Evolutionary conservation across 2,329 filamentous ascomycete genomes (phyloP).

Genomic region (Sclerotinia nivalis): DNA sequence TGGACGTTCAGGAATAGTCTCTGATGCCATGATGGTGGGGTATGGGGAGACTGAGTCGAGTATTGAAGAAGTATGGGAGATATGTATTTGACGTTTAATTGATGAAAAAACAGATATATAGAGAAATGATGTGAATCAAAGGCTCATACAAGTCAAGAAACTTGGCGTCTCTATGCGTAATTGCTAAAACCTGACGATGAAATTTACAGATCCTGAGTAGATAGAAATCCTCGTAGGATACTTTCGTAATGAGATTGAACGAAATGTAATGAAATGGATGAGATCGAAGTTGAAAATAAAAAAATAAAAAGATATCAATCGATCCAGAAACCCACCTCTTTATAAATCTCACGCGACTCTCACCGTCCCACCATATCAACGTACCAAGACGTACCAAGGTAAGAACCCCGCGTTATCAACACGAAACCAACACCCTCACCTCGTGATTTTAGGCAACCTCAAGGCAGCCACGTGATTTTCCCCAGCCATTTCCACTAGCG

Average conservation of each 20-base stretch:
- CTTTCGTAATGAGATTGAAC: too few species aligned
- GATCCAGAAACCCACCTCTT: background rate
- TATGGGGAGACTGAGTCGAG: background rate
- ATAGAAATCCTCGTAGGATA: background rate
- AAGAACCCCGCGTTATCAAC: background rate
- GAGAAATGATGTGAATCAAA: background rate
- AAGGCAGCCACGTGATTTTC: constrained; percentile 10
- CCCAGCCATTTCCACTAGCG: background rate
- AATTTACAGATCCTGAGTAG: background rate
- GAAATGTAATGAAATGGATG: too few species aligned
- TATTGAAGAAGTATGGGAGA: background rate
- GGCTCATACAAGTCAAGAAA: background rate
- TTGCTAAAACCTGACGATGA: background rate
- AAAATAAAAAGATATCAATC: background rate
- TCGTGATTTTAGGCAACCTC: constrained; percentile 16
- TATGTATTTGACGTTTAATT: background rate
- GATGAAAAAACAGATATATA: background rate
- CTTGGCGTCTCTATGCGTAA: background rate
- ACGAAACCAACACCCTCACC: constrained; percentile 6
- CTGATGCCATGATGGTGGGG: constrained; percentile 9
- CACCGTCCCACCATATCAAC: too few species aligned
- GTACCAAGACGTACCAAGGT: background rate
- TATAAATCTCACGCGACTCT: background rate
- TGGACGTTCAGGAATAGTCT: constrained; percentile 4
- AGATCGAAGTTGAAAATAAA: background rate